Percentiles rank a stretch among this genome's conserved stretches.
phyloP scores from a whole-genome alignment of 164 flowering plant genomes.

The Piper longum region DNA sequence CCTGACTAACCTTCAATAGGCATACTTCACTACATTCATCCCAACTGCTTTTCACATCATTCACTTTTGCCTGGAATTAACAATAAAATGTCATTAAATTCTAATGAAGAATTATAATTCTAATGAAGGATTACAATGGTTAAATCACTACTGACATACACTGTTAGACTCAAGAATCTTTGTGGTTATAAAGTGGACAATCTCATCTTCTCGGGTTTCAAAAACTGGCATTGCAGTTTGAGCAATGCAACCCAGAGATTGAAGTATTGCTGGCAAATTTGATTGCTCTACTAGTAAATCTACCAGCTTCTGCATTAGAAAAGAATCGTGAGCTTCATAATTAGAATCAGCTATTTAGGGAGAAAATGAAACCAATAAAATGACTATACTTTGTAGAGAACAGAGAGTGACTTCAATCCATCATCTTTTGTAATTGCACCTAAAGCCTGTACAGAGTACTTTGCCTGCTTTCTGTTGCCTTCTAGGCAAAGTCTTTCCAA shows the following conservation, averaged over 20 bases:
- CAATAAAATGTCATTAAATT: conserved; percentile 1
- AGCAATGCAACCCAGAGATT: conserved; percentile 93
- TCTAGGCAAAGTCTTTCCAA: conserved; percentile 83
- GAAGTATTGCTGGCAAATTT: conserved; percentile 82
- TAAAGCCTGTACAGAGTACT: conserved; percentile 93
- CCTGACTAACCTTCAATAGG: conserved; percentile 59
- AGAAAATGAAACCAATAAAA: not conserved
- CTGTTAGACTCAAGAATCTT: conserved; percentile 40
- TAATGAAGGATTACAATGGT: not conserved
- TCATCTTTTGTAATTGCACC: conserved; percentile 94
- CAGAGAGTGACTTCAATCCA: conserved; percentile 93
- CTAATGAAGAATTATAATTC: not conserved
- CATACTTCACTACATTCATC: conserved; percentile 81
- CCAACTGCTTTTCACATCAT: conserved; percentile 33
- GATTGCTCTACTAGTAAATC: conserved; percentile 77
- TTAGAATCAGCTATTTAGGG: not conserved
- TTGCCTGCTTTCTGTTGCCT: conserved; percentile 91
- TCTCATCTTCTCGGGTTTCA: conserved; percentile 90
- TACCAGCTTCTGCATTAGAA: conserved; percentile 67
- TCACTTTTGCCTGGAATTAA: conserved; percentile 41
- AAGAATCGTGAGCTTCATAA: not conserved
- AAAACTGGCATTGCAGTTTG: conserved; percentile 92
- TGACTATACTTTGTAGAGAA: conserved; percentile 67
- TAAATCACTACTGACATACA: conserved; percentile 25
- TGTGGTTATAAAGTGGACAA: conserved; percentile 52